phyloP scores from a whole-genome alignment of 129 eudicot genomes.

The Helianthus tuberosus region DNA sequence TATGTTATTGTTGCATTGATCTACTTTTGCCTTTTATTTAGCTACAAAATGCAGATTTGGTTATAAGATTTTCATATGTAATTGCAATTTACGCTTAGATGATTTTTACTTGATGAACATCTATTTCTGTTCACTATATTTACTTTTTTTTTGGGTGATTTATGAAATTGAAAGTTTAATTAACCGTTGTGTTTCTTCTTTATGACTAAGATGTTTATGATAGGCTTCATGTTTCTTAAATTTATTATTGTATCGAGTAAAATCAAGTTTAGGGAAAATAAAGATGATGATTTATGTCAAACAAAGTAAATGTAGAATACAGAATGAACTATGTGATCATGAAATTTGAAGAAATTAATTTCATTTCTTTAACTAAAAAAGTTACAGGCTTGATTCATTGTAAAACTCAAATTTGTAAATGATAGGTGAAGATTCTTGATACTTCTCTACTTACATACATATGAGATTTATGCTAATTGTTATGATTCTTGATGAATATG shows the following conservation, averaged over 20 bases:
- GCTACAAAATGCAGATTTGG: neutral
- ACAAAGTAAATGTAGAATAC: neutral
- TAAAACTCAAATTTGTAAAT: conserved; percentile 12
- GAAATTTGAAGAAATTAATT: neutral
- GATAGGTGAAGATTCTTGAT: neutral
- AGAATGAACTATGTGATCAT: neutral
- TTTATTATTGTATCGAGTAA: neutral
- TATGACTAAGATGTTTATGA: conserved; percentile 1
- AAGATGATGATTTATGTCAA: neutral
- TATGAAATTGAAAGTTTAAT: neutral
- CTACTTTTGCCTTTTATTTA: neutral
- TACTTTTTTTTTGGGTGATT: neutral
- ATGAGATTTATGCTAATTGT: neutral
- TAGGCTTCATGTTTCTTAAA: neutral
- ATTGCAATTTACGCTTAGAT: too few species aligned
- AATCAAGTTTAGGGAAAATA: neutral
- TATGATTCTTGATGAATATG: conserved; percentile 10
- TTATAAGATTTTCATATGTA: neutral
- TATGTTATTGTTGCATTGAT: neutral
- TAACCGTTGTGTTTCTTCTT: too few species aligned
- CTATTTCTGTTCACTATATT: conserved; percentile 1
- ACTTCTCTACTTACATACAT: too few species aligned
- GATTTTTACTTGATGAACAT: neutral
- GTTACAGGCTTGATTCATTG: conserved; percentile 51
- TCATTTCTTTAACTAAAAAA: conserved; percentile 1